Evolutionary conservation across 73 alveolate genomes (phyloP).

Genomic region (Stentor coeruleus): DNA sequence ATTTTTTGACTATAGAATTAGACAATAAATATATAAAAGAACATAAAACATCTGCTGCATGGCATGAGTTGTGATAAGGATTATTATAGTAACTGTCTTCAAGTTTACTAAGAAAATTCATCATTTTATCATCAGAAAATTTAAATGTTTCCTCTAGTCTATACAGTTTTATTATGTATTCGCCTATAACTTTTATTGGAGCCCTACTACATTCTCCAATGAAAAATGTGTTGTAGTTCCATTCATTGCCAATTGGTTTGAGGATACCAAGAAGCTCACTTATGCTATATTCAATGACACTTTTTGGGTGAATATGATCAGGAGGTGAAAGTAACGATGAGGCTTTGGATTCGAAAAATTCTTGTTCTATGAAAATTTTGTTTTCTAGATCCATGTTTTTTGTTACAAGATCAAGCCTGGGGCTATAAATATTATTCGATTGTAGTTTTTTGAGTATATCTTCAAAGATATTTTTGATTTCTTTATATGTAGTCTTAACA

Average conservation of each 20-base stretch:
- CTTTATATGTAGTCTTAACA: background rate
- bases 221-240: constrained; percentile 26
- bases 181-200: background rate
- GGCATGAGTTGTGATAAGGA: constrained; percentile 33
- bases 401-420: background rate
- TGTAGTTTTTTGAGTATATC: background rate
- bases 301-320: background rate
- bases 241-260: constrained; percentile 12
- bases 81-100: background rate
- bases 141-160: background rate
- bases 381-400: background rate
- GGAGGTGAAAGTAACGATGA: background rate
- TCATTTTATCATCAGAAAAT: background rate
- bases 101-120: background rate
- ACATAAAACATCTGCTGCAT: constrained; percentile 33
- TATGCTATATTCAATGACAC: background rate
- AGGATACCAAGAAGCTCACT: constrained; percentile 10
- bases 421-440: background rate
- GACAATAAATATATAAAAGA: constrained; percentile 6
- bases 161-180: background rate
- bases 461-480: background rate
- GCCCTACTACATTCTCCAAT: background rate
- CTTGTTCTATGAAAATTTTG: background rate
- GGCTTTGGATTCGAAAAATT: background rate
- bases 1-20: background rate